These are phyloP conservation scores for Vitis hybrid DNA, from an alignment of 177 flowering plant species.

Conservation along the genomic window DNA sequence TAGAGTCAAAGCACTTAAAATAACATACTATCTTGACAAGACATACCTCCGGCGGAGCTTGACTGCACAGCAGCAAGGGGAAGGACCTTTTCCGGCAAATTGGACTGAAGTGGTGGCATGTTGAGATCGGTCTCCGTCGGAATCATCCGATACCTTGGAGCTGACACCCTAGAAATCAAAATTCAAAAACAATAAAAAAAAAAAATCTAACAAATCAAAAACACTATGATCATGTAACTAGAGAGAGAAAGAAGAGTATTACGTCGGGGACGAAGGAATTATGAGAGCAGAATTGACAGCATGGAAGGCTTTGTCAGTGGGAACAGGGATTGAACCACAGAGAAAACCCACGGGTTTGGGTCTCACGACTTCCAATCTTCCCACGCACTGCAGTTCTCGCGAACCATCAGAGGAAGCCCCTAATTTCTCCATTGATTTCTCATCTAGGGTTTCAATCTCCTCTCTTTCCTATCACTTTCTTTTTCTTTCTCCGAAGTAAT, in stretches of 20 bases:
- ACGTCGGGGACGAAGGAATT: slow-evolving; percentile 61
- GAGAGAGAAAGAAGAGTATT: slow-evolving; percentile 14
- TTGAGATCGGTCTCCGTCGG: slow-evolving; percentile 90
- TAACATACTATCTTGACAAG: background rate
- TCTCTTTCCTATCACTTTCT: background rate
- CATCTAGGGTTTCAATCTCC: no score
- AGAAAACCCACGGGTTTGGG: slow-evolving; percentile 84
- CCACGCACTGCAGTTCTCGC: slow-evolving; percentile 71
- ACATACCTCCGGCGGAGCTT: slow-evolving; percentile 45
- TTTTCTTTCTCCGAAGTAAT: no score
- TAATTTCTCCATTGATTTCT: slow-evolving; percentile 29
- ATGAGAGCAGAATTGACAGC: slow-evolving; percentile 55
- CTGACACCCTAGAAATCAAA: slow-evolving; percentile 47
- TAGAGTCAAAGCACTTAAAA: background rate
- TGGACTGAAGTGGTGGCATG: slow-evolving; percentile 53
- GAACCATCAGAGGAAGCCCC: slow-evolving; percentile 27
- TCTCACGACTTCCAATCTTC: slow-evolving; percentile 60
- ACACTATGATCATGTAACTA: background rate
- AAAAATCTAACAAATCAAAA: background rate
- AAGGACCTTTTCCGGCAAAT: slow-evolving; percentile 50
- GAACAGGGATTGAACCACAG: slow-evolving; percentile 89
- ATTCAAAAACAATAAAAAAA: background rate
- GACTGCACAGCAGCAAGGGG: slow-evolving; percentile 40
- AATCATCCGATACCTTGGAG: slow-evolving; percentile 83
- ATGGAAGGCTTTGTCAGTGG: slow-evolving; percentile 76